Base-by-base conservation (phyloP, 2,329 filamentous ascomycete genomes). In the Colletotrichum scovillei region DNA sequence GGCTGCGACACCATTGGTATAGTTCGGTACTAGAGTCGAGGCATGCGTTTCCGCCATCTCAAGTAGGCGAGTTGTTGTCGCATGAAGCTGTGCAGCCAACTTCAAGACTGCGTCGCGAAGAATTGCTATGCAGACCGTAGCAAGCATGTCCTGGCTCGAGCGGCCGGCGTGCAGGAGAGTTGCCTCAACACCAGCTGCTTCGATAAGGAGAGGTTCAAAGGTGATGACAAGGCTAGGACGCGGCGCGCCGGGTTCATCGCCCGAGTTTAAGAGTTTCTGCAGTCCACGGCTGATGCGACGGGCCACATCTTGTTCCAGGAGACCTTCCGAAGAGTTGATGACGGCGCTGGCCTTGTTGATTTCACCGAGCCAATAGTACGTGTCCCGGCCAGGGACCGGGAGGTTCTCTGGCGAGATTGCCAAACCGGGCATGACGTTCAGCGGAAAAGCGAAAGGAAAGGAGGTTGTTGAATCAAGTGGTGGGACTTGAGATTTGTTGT, bases 81-180 rank as follows among this genome's bases (percentile, higher is more conserved):
- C 22, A 22, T 57, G 67, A 3, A 73, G 67, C 35, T 71, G 60
- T n/a, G n/a, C 52, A 19, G 32, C 67, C 6, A 73, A 62, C n/a
- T 53, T 65, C 6, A 73, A 49, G 2, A 71, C 38, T 2, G 60
- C 67, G 16, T 73, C 71, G 49, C 71, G 71, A 9, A 66, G 53
- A n/a, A 73, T 67, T 1, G 67, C 30, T 3, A 58, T 53, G 4
- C 60, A 56, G 19, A 55, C 71, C 7, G 71, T 73, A 9, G 60
- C 62, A 22, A 73, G 67, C 71, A 73, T 73, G 8, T 73, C 71
- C 5, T 73, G 71, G n/a, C 71, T 73, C 1, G 71, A 73, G 3
- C 71, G 67, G 6, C 71, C 71, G n/a, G 71, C 71, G 38, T 73
- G 71, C 1, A 73, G 71, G 4, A 73, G 67, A 0, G 71, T 73